Conservation (phyloP, 2,329 filamentous ascomycete species). For the Acarospora socialis region DNA sequence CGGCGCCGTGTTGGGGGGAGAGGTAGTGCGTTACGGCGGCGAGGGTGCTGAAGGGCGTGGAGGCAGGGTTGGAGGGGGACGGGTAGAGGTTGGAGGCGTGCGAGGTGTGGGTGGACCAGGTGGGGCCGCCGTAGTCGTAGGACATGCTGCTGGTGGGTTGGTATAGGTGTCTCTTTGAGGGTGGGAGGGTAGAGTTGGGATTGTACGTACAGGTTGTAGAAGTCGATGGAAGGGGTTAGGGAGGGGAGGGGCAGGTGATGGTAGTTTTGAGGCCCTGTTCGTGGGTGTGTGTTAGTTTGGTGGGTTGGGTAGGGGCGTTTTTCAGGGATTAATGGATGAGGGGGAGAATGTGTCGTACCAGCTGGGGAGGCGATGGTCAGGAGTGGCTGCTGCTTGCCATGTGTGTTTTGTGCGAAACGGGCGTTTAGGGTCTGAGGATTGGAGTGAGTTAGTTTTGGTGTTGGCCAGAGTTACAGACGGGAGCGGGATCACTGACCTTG, state of each 20-base stretch:
- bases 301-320: not conserved
- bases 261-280: conserved; percentile 29
- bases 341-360: conserved; percentile 15
- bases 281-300: conserved; percentile 5
- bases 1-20: conserved; percentile 43
- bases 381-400: conserved; percentile 26
- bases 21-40: conserved; percentile 59
- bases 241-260: conserved; percentile 26
- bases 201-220: conserved; percentile 30
- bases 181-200: conserved; percentile 2
- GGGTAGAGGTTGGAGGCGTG: conserved; percentile 71
- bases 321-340: not conserved
- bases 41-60: conserved; percentile 67
- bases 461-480: conserved; percentile 9
- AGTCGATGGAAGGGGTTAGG: conserved; percentile 35
- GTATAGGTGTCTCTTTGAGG: conserved; percentile 10
- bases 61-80: conserved; percentile 39
- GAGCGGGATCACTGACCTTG: conserved; percentile 17
- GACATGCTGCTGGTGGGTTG: conserved; percentile 44
- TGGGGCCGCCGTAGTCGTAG: conserved; percentile 77
- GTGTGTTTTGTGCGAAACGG: conserved; percentile 26
- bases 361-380: conserved; percentile 34
- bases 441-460: not conserved
- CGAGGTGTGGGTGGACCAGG: conserved; percentile 57
- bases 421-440: conserved; percentile 25